Evolutionary conservation across 192 early-diverging fungal genomes (phyloP), one percentile per base, ranked within the genome.

Genomic region (Dimargaris cristalligena): DNA sequence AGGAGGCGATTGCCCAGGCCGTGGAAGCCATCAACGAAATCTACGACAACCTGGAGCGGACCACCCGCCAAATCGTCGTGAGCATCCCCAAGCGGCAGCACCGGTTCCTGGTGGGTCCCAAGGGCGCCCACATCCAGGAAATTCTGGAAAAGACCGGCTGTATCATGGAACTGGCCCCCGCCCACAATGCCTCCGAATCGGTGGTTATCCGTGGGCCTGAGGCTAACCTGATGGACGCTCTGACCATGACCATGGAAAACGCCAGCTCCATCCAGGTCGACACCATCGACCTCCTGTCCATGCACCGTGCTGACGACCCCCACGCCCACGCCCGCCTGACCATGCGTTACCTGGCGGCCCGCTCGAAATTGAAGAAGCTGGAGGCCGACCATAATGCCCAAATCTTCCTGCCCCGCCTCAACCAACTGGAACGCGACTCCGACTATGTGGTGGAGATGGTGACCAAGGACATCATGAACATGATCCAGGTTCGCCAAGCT

Each of bases 51-150:
- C 72, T 96, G 52, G 71, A 85, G 63, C 72, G 73, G 23, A 78
- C 64, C 31, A 84, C 86, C 49, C 70, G 80, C 33, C 81, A 77
- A 13, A 66, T 87, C 48, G 71, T 72, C 2, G 76, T 91, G 48
- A 74, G 75, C 44, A 74, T 96, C 45, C 84, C 87, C 45, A 94
- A 96, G 75, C 83, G 85, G 54, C 90, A 94, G 71, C 95, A 97
- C 69, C 85, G 83, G 45, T 94, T 91, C 68, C 71, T 99, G 23
- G 75, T 93, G 33, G 94, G 94, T 16, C 68, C 80, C 32, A 81
- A 85, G 67, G 91, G 87, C 30, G 66, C 77, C 28, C 76, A 76
- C 26, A 75, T 97, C 49, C 74, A 82, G 52, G 92, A 94, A 46
- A 87, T 99, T 51, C 69, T 91, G 45, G 78, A 80, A n/a, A 71